These are phyloP conservation scores for Metschnikowia proteae DNA, from an alignment of 805 yeast species.

Conservation along the genomic window DNA sequence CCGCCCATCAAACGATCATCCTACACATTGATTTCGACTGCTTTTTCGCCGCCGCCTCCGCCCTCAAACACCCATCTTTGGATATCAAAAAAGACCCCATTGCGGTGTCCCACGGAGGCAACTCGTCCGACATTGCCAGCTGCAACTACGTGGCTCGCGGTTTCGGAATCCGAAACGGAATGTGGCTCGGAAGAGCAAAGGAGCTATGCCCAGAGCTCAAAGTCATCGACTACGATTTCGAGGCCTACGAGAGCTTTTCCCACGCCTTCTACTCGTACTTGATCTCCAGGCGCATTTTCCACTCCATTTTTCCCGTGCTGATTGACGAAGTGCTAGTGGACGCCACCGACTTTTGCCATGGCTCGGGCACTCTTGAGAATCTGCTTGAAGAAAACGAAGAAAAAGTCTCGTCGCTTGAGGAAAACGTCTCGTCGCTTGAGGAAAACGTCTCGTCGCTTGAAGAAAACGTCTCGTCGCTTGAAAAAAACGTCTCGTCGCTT, in stretches of 20 bases:
- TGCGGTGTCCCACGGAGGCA: slow-evolving; percentile 62
- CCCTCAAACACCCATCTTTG: slow-evolving; percentile 51
- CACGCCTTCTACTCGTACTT: slow-evolving; percentile 60
- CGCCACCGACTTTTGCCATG: slow-evolving; percentile 34
- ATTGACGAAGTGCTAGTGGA: slow-evolving; percentile 90
- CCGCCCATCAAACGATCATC: slow-evolving; percentile 31
- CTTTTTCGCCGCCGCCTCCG: slow-evolving; percentile 85
- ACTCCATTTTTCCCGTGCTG: slow-evolving; percentile 70
- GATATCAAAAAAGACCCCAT: slow-evolving; percentile 48
- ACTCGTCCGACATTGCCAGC: slow-evolving; percentile 78
- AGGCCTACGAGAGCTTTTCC: slow-evolving; percentile 64
- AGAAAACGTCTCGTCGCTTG: too few relatives aligned
- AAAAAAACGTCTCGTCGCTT: too few relatives aligned
- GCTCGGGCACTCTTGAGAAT: background rate
- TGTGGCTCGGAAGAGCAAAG: slow-evolving; percentile 77
- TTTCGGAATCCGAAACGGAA: slow-evolving; percentile 80
- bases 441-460: too few relatives aligned
- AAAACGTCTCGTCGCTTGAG: too few relatives aligned
- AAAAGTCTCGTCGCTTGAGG: too few relatives aligned
- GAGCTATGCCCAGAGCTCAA: slow-evolving; percentile 62
- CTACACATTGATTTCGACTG: slow-evolving; percentile 92
- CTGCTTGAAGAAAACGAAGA: slow-evolving; percentile 2
- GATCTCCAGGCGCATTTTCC: slow-evolving; percentile 41
- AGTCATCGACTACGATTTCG: slow-evolving; percentile 69
- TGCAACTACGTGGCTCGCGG: slow-evolving; percentile 85